Evolutionary conservation across 2,329 filamentous ascomycete species (phyloP), one percentile per base, ranked within the genome.

Genomic region (Zymoseptoria brevis): DNA sequence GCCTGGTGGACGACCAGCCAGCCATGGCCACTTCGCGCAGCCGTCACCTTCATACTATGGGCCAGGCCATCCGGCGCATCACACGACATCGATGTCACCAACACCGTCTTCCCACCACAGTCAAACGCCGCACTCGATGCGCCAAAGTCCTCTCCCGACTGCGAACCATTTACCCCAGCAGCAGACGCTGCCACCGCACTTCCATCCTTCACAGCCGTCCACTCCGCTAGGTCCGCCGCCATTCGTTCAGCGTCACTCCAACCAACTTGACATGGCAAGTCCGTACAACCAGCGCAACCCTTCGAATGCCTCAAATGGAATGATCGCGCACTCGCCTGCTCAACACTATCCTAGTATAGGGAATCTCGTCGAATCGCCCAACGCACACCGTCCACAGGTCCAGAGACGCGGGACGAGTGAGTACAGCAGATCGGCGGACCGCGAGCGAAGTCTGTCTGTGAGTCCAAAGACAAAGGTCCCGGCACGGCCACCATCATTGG

Each of bases 361-460:
- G 74, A 82, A 69, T 79, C 56, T 72, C 19, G 55, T 69, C 8
- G 71, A 72, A 80, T 77, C 73, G 52, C 72, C 71, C 4, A 64
- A 62, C 30, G 62, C 63, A 11, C 59, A 57, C 35, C 66, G 66
- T 16, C 64, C 66, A 30, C 68, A 67, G 19, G 64, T 67, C 21
- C 63, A 65, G 21, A 57, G 61, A 22, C 66, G 66, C 19, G 63
- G 64, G 35, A 65, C 65, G 19, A 69, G 68, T 51, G 69, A 73
- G 19, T 69, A 75, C 50, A 77, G 80, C 59, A 80, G 81, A 50
- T 79, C 80, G 54, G 80, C 80, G 63, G 87, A 90, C 57, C 82
- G 87, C 67, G 88, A 89, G 62, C 79, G 82, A 54, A 89, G 86
- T 71, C 73, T 87, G 56, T 92, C 88, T 69, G 84, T 93, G 55